These are phyloP conservation scores for Allium cepa DNA, from an alignment of 106 monocot genomes.

Conservation along the genomic window DNA sequence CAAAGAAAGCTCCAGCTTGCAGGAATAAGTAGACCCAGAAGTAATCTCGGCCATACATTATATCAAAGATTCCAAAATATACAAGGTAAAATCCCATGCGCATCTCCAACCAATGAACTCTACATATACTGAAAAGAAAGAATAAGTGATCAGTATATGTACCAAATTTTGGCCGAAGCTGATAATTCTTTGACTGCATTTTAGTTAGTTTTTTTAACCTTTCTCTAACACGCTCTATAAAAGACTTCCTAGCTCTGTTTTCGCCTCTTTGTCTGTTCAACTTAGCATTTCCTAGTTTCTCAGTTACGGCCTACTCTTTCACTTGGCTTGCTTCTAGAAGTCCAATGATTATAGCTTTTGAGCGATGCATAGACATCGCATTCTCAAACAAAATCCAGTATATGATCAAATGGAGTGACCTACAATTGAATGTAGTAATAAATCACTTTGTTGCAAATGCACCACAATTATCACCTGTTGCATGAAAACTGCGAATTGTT, in stretches of 20 bases:
- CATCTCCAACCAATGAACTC: not conserved
- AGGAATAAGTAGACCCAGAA: not conserved
- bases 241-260: not conserved
- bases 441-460: too few relatives aligned
- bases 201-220: not conserved
- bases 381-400: conserved; percentile 54
- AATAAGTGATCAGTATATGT: not conserved
- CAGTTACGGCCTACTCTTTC: conserved; percentile 40
- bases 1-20: not conserved
- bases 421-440: not conserved
- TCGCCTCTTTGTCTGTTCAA: not conserved
- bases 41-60: conserved; percentile 11
- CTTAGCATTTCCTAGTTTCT: conserved; percentile 30
- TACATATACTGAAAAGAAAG: not conserved
- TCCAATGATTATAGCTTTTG: conserved; percentile 24
- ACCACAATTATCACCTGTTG: too few relatives aligned
- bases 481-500: too few relatives aligned
- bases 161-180: not conserved
- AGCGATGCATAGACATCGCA: conserved; percentile 40
- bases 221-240: not conserved
- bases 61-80: not conserved
- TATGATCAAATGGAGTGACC: conserved; percentile 25
- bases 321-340: conserved; percentile 26
- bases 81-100: not conserved
- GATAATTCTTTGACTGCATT: not conserved